phyloP scores from a whole-genome alignment of 495 filamentous ascomycete species.

The Neurospora sp. region DNA sequence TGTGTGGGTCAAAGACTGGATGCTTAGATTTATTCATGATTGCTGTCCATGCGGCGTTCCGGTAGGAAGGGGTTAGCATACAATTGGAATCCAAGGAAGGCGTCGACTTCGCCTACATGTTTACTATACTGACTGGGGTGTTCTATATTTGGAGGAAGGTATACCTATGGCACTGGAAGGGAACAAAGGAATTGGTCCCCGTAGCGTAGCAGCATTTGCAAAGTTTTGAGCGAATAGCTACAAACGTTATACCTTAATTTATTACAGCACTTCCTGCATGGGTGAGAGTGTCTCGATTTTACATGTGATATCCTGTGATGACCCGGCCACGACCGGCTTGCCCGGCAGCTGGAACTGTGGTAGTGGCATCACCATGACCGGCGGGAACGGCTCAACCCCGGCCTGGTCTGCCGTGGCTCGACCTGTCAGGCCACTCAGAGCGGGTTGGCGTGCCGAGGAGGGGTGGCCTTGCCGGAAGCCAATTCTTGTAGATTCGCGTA shows the following conservation, averaged over 20 bases:
- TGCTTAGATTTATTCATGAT: conserved; percentile 1
- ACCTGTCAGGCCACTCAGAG: neutral
- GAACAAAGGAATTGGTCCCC: neutral
- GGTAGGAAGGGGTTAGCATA: conserved; percentile 9
- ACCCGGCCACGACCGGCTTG: neutral
- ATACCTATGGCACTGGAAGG: neutral
- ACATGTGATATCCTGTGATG: neutral
- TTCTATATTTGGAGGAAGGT: neutral
- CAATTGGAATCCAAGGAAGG: conserved; percentile 10
- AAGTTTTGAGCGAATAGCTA: neutral
- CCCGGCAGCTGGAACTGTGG: neutral
- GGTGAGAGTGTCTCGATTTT: neutral
- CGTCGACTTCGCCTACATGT: neutral
- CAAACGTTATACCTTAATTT: neutral
- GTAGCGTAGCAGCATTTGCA: neutral
- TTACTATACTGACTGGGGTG: neutral
- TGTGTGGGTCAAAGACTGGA: neutral
- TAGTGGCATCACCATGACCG: neutral
- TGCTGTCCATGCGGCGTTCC: conserved; percentile 13
- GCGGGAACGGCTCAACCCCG: neutral
- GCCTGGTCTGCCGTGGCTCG: neutral
- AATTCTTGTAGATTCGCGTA: neutral
- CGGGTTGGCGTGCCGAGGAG: neutral
- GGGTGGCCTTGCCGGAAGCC: neutral
- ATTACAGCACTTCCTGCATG: neutral